Evolutionary conservation across 148 eudicot genomes (phyloP).

Genomic region (Camellia granthamiana): DNA sequence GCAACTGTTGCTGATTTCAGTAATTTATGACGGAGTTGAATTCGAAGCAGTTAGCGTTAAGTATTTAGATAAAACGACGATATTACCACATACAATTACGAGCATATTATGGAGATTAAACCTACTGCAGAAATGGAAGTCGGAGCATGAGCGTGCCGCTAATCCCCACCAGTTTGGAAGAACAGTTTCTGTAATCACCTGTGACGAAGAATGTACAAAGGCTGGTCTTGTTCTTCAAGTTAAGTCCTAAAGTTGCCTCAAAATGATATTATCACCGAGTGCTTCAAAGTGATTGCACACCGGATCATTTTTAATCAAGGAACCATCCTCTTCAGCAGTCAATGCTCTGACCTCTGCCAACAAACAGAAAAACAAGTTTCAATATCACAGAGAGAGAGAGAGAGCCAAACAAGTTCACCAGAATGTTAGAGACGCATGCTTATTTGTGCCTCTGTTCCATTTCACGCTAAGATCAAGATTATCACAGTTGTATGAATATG

Average conservation of each 20-base stretch:
- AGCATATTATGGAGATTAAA: neutral
- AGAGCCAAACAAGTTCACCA: neutral
- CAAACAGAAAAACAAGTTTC: constrained; percentile 9
- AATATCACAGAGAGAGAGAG: neutral
- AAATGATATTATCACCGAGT: neutral
- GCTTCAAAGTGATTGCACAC: constrained; percentile 11
- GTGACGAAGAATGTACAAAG: constrained; percentile 28
- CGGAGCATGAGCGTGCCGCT: neutral
- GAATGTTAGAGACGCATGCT: neutral
- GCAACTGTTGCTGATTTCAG: neutral
- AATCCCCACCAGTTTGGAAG: neutral
- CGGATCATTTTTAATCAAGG: neutral
- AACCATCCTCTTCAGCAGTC: constrained; percentile 15
- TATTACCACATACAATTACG: neutral
- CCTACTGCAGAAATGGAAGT: neutral
- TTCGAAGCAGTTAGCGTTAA: neutral
- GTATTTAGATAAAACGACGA: neutral
- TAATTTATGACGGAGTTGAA: neutral
- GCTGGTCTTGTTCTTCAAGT: neutral
- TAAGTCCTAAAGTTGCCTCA: constrained; percentile 9
- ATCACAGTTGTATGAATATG: too few species aligned
- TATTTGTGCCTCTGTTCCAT: constrained; percentile 5
- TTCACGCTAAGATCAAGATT: neutral
- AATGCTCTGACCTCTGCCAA: constrained; percentile 24
- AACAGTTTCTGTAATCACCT: constrained; percentile 17